These are phyloP conservation scores for Phytopythium ostracodes DNA, from an alignment of 352 stramenopile species.

Conservation along the genomic window DNA sequence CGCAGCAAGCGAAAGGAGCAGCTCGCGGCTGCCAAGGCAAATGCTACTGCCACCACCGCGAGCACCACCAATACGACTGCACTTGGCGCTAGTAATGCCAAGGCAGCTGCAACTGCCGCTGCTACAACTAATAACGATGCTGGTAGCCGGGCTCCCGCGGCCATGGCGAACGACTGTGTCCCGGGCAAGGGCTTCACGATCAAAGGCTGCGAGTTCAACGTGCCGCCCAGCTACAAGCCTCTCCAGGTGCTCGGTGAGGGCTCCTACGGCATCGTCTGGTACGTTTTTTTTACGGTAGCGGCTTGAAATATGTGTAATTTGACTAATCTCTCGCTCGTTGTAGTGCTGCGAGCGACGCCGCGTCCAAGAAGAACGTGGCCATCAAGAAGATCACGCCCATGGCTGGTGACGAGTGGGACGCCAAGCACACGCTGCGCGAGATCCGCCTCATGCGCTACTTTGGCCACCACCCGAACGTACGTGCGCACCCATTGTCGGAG, in stretches of 20 bases:
- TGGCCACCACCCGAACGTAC: constrained; percentile 86
- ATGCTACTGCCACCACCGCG: neutral
- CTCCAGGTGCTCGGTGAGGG: constrained; percentile 89
- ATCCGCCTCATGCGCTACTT: constrained; percentile 90
- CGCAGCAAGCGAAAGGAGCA: constrained; percentile 24
- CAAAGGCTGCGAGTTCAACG: constrained; percentile 80
- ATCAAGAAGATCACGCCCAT: constrained; percentile 94
- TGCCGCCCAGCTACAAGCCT: constrained; percentile 76
- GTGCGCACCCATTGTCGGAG: constrained; percentile 23
- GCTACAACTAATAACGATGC: neutral
- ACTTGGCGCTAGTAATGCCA: neutral
- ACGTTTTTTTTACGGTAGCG: constrained; percentile 26
- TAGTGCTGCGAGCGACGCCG: constrained; percentile 68
- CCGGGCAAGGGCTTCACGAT: constrained; percentile 74
- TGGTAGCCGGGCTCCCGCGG: neutral
- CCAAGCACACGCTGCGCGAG: constrained; percentile 88
- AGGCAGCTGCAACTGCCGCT: no score
- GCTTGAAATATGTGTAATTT: constrained; percentile 5
- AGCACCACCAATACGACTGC: neutral
- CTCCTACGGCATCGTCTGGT: constrained; percentile 93
- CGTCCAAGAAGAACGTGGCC: constrained; percentile 78
- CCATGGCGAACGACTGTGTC: constrained; percentile 47
- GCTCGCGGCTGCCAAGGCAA: constrained; percentile 8
- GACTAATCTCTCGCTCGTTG: constrained; percentile 10
- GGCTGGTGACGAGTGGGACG: constrained; percentile 85